A percentile compares a stretch with the other conserved stretches of the same genome.
phyloP scores from a whole-genome alignment of 805 yeast genomes.

The Suhomyces canberraensis region DNA sequence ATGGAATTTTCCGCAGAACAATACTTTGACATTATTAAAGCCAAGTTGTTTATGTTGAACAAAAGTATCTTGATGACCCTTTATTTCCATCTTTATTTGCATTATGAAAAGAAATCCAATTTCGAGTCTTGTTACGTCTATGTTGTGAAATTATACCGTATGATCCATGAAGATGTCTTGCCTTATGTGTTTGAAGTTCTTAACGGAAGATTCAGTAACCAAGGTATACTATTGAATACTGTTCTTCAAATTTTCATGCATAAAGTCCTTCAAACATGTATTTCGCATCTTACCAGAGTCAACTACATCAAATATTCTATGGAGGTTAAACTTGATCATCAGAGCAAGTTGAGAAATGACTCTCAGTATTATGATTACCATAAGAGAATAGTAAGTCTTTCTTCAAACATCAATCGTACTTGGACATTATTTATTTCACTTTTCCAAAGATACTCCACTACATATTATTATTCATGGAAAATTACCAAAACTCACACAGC shows the following conservation, averaged over 20 bases:
- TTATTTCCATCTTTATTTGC: conserved; percentile 11
- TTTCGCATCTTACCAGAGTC: conserved; percentile 20
- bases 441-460: conserved; percentile 8
- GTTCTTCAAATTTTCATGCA: conserved; percentile 8
- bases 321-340: conserved; percentile 13
- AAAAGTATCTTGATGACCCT: conserved; percentile 11
- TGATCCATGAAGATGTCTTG: conserved; percentile 8
- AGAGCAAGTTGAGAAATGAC: conserved; percentile 8
- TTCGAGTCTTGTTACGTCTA: conserved; percentile 7
- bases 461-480: conserved; percentile 15
- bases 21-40: conserved; percentile 6
- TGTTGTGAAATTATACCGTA: conserved; percentile 8
- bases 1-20: conserved; percentile 2
- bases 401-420: conserved; percentile 9
- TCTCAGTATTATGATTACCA: conserved; percentile 7
- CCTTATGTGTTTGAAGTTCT: conserved; percentile 12
- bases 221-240: conserved; percentile 9
- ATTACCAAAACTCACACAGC: conserved; percentile 10
- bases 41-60: conserved; percentile 10
- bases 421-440: conserved; percentile 7
- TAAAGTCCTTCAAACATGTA: conserved; percentile 10
- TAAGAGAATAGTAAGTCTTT: conserved; percentile 6
- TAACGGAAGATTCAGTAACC: conserved; percentile 8
- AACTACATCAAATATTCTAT: conserved; percentile 11
- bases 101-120: conserved; percentile 9